Evolutionary conservation across 1,284 basidiomycete species (phyloP).

Genomic region (Hemileia vastatrix): DNA sequence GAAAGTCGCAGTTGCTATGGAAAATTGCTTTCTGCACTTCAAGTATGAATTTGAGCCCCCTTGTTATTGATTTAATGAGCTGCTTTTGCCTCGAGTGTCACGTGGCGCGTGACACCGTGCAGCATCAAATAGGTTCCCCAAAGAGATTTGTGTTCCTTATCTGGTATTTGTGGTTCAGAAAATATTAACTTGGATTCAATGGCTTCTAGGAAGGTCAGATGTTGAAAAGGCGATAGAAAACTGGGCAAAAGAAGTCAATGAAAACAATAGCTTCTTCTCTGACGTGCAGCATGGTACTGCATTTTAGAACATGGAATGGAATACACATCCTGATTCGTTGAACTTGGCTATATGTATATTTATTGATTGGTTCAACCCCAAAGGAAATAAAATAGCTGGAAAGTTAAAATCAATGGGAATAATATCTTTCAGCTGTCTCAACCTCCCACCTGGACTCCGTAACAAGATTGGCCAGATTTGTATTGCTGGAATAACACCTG

Average conservation of each 20-base stretch:
- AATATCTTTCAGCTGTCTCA: slow-evolving; percentile 21
- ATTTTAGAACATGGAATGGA: background rate
- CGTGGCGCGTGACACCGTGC: too few relatives aligned
- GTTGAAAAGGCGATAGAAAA: slow-evolving; percentile 6
- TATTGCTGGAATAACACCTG: slow-evolving; percentile 23
- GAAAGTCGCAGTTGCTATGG: too few relatives aligned
- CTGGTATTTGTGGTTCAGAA: slow-evolving; percentile 2
- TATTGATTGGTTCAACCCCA: slow-evolving; percentile 24
- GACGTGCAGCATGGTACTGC: slow-evolving; percentile 1
- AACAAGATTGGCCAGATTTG: slow-evolving; percentile 20
- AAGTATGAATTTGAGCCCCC: too few relatives aligned
- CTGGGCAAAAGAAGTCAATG: background rate
- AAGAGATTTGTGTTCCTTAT: too few relatives aligned
- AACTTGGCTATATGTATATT: slow-evolving; percentile 14
- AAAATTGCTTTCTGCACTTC: too few relatives aligned
- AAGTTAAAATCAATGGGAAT: slow-evolving; percentile 18
- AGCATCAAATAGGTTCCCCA: too few relatives aligned
- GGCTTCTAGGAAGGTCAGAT: slow-evolving; percentile 3
- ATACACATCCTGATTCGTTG: background rate
- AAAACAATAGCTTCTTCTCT: slow-evolving; percentile 2
- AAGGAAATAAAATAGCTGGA: slow-evolving; percentile 6
- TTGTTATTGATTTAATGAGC: too few relatives aligned
- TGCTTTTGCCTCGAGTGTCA: too few relatives aligned
- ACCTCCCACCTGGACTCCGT: slow-evolving; percentile 19
- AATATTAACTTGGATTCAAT: slow-evolving; percentile 1